These are phyloP conservation scores for Rehmannia glutinosa DNA, from an alignment of 257 asterid genomes.

Conservation along the genomic window DNA sequence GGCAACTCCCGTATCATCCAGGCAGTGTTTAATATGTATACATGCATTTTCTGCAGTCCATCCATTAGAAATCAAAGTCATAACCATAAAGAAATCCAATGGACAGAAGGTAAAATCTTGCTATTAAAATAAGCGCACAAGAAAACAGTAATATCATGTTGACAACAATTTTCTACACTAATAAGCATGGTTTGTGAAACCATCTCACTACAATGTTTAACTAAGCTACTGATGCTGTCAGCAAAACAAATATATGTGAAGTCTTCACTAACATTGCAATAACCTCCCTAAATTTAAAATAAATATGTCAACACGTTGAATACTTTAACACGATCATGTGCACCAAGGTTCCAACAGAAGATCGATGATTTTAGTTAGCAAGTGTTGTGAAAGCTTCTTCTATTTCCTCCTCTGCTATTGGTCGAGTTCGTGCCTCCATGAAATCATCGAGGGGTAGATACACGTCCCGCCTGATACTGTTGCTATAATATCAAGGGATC, in stretches of 20 bases:
- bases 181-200: not conserved
- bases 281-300: no score
- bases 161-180: not conserved
- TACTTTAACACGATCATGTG: no score
- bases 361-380: no score
- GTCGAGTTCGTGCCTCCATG: not conserved
- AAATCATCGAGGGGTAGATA: conserved; percentile 27
- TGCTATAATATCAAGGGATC: not conserved
- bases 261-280: no score
- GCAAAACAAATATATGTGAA: not conserved
- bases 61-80: no score
- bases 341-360: no score
- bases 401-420: not conserved
- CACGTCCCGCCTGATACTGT: conserved; percentile 24
- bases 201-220: not conserved
- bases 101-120: not conserved
- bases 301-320: no score
- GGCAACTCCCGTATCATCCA: no score
- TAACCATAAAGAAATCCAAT: no score
- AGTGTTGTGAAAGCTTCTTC: no score
- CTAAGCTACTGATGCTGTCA: not conserved
- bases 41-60: no score
- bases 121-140: not conserved
- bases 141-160: not conserved
- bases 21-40: no score